A percentile compares a stretch with the other conserved stretches of the same genome.
These are phyloP conservation scores for Thielaviopsis musarum DNA, from an alignment of 2,329 filamentous ascomycete species.

Conservation along the genomic window DNA sequence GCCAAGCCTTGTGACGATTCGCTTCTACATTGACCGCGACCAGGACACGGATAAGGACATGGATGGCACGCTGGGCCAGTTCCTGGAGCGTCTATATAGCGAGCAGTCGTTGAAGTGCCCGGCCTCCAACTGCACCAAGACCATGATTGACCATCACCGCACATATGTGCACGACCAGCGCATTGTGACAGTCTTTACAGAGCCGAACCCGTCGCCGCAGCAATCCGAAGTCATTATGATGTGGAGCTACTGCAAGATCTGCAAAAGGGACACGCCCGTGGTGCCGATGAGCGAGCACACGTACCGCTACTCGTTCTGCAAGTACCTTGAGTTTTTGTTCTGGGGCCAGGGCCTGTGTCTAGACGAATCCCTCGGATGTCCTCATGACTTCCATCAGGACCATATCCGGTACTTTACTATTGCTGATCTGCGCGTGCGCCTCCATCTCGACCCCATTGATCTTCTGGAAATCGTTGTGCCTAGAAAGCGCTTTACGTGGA, in stretches of 20 bases:
- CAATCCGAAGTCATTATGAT: conserved; percentile 57
- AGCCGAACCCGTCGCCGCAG: conserved; percentile 33
- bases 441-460: conserved; percentile 86
- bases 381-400: conserved; percentile 82
- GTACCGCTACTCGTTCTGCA: conserved; percentile 97
- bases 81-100: conserved; percentile 77
- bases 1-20: conserved; percentile 74
- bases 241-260: conserved; percentile 95
- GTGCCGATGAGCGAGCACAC: conserved; percentile 85
- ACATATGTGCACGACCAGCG: conserved; percentile 96
- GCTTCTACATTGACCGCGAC: conserved; percentile 88
- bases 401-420: conserved; percentile 88
- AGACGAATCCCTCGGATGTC: conserved; percentile 53
- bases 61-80: conserved; percentile 87
- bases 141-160: conserved; percentile 82
- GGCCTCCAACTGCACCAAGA: conserved; percentile 70
- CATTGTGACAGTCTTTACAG: conserved; percentile 79
- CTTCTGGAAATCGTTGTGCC: conserved; percentile 91
- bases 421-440: conserved; percentile 66
- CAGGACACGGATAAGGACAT: conserved; percentile 54
- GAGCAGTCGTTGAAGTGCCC: conserved; percentile 62
- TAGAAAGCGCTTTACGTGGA: conserved; percentile 83
- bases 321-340: conserved; percentile 94
- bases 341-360: conserved; percentile 76
- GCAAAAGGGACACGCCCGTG: conserved; percentile 75